Conservation (phyloP, 768 basidiomycete genomes). For the Daedaleopsis sinensis region DNA sequence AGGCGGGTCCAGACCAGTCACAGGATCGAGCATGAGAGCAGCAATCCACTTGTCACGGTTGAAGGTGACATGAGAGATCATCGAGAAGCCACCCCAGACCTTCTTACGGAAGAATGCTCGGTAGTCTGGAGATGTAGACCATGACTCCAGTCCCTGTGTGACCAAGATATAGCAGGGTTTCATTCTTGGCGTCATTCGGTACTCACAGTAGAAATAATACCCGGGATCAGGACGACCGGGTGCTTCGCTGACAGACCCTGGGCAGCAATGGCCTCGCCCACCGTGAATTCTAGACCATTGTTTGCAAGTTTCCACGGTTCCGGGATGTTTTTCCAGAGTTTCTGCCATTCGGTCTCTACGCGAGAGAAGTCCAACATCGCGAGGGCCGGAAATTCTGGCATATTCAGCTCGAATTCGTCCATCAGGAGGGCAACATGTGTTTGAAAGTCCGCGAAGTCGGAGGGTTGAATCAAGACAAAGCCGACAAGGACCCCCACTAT, state of each 20-base stretch:
- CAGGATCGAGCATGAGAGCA: constrained; percentile 87
- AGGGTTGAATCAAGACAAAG: constrained; percentile 65
- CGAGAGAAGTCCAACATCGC: constrained; percentile 71
- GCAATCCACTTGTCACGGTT: constrained; percentile 89
- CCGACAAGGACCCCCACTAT: constrained; percentile 70
- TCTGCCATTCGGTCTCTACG: constrained; percentile 72
- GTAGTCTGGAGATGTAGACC: constrained; percentile 88
- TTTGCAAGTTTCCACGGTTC: constrained; percentile 83
- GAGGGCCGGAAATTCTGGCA: constrained; percentile 64
- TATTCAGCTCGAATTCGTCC: constrained; percentile 68
- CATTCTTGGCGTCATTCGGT: constrained; percentile 40
- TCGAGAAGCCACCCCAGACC: constrained; percentile 76
- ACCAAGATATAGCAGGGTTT: constrained; percentile 40
- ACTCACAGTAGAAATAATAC: constrained; percentile 84
- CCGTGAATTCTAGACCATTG: constrained; percentile 80
- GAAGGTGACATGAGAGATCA: constrained; percentile 83
- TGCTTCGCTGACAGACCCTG: constrained; percentile 69
- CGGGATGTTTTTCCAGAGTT: constrained; percentile 67
- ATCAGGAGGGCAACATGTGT: constrained; percentile 66
- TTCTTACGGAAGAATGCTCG: constrained; percentile 92
- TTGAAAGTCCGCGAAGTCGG: constrained; percentile 70
- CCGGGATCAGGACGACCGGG: constrained; percentile 87
- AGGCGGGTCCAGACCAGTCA: constrained; percentile 88
- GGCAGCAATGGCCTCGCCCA: constrained; percentile 67
- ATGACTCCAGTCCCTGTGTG: constrained; percentile 80